Conservation (phyloP, 345 rosid species). For the Syzygium oleosum region DNA sequence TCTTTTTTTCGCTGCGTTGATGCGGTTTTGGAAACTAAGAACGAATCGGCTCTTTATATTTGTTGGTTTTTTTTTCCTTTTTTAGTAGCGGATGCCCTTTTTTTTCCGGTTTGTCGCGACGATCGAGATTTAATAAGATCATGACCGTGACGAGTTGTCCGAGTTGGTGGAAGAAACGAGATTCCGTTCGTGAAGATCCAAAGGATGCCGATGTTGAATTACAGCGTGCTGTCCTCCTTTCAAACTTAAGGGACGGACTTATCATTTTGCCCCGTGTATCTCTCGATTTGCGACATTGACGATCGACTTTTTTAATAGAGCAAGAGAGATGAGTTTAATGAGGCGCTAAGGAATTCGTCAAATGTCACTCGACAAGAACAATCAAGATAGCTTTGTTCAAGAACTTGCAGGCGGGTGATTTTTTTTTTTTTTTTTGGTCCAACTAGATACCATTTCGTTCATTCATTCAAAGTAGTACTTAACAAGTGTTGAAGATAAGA, state of each 20-base stretch:
- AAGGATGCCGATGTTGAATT: background rate
- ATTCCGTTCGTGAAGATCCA: too few species aligned
- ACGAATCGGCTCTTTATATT: background rate
- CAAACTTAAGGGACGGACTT: accelerated
- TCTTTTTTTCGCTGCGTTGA: accelerated
- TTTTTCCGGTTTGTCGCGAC: background rate
- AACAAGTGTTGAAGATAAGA: too few species aligned
- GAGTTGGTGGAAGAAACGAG: accelerated
- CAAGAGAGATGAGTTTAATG: background rate
- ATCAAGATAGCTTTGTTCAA: background rate
- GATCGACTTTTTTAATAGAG: background rate
- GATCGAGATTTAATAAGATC: background rate
- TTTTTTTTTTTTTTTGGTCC: too few species aligned
- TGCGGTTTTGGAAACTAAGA: background rate
- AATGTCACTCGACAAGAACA: background rate
- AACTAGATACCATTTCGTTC: too few species aligned
- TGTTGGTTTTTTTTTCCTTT: too few species aligned
- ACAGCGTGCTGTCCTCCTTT: accelerated
- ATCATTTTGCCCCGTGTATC: background rate
- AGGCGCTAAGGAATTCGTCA: background rate
- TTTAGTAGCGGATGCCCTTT: background rate
- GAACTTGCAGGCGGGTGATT: background rate
- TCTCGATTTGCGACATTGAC: background rate
- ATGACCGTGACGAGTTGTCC: accelerated
- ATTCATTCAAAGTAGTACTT: too few species aligned